Evolutionary conservation across 495 filamentous ascomycete species (phyloP), one percentile per base, ranked within the genome.

Genomic region (Aspergillus diversus): DNA sequence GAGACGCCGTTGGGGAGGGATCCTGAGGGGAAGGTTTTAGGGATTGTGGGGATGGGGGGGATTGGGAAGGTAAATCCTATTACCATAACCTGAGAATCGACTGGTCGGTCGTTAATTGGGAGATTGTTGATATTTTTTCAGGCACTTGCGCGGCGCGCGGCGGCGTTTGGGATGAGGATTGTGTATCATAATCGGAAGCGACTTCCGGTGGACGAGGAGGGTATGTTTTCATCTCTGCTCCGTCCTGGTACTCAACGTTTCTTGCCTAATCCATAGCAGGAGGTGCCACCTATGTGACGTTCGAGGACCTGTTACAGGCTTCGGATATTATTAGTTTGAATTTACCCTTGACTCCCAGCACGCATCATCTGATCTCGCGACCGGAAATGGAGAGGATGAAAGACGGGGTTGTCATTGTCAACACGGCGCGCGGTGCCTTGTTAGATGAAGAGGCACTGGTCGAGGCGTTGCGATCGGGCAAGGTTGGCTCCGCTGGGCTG

Each of bases 41-140:
- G 86, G 1, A 87, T 92, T 55, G 66, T 92, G 16, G 90, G 90
- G 21, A 89, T 92, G 86, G 90, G 90, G 1, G 88, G 88, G 0
- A 92, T 92, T 49, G 90, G 90, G 1, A 27, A 27, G 21, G 21
- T 27, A 27, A 27, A 27, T 27, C 21, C 21, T 27, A 27, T 27
- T 27, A 27, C 2, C n/a, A n/a, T 27, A 1, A 27, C 21, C 21
- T 2, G 21, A 27, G 21, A 27, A 27, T 27, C 1, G 21, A 27
- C 21, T 27, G 21, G 21, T 27, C 21, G 21, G 21, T 27, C 21
- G 21, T 27, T 27, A 2, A 27, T 27, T 27, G 21, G 21, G 21
- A 27, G 1, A 1, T 27, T 27, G 21, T 27, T 27, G 21, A 27
- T 2, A 2, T 27, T 27, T 27, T 2, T 27, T 27, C 72, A 78